Evolutionary conservation across 106 monocot species (phyloP), one percentile per base, ranked within the genome.

Genomic region (Dendrobium officinale): DNA sequence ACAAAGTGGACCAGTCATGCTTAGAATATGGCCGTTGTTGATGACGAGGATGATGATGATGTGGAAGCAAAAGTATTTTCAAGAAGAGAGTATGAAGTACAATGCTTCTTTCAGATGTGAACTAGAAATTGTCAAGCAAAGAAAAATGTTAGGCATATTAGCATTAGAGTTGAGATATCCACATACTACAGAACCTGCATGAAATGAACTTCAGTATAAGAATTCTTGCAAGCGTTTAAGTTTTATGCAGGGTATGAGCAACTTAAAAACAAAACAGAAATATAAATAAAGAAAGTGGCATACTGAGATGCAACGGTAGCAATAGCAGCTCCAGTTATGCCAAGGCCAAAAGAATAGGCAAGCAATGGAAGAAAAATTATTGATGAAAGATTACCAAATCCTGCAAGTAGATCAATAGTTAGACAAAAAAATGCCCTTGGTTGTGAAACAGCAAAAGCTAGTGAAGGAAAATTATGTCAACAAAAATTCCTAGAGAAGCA

Each of bases 271-370:
- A 76, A 26, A 76, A 49, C 45, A 76, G 10, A 76, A 48, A 8
- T 22, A 4, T 49, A 49, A 49, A 49, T 26, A 22, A 76, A 20
- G 58, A 42, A 83, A 4, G 29, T 66, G 44, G 85, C 94, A 43
- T 93, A 99, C 99, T 99, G 99, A 75, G 95, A 99, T 77, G 87
- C 83, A 87, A 93, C 85, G 72, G 99, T 99, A 31, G 99, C 91
- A 79, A 91, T 78, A 72, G 95, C 99, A 87, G 99, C 99, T 72
- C 99, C 99, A 86, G 85, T 81, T 26, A 99, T 84, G n/a, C 99
- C 99, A 85, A 95, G 80, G 51, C 73, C 78, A 24, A 99, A 88
- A 75, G 73, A 55, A 85, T 91, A 90, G 55, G 93, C 86, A 80
- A 99, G 87, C 68, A 99, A 10, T 9, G 99, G 99, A 78, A 99